A percentile compares a stretch with the other conserved stretches of the same genome.
These are phyloP conservation scores for Ogataea pignaliae DNA, from an alignment of 805 yeast genomes.

Conservation along the genomic window DNA sequence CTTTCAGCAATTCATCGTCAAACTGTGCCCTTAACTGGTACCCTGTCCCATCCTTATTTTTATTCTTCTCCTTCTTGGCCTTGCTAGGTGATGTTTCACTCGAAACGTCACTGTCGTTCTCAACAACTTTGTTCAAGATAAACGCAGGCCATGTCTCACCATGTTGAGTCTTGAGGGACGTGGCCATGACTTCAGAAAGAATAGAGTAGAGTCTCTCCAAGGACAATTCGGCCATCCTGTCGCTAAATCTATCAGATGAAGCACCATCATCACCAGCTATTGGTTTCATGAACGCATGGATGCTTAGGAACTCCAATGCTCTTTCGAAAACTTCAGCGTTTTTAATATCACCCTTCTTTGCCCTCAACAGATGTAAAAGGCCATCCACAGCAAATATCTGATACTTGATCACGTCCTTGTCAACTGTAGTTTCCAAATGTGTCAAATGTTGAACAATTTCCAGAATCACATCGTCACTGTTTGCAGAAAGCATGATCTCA, in stretches of 20 bases:
- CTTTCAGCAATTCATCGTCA: conserved; percentile 56
- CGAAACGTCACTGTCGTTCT: conserved; percentile 7
- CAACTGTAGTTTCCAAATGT: conserved; percentile 11
- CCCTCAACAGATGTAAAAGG: conserved; percentile 27
- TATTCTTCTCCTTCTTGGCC: not conserved
- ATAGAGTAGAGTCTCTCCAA: conserved; percentile 66
- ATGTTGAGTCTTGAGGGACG: conserved; percentile 31
- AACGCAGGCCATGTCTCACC: conserved; percentile 57
- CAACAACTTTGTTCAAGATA: conserved; percentile 33
- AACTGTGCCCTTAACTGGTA: conserved; percentile 31
- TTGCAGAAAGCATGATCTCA: conserved; percentile 29
- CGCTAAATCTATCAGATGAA: conserved; percentile 14
- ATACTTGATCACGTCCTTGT: conserved; percentile 18
- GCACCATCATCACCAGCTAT: conserved; percentile 1
- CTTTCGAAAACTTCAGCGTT: conserved; percentile 7
- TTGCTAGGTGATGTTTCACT: too few relatives aligned
- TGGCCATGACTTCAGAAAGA: conserved; percentile 36
- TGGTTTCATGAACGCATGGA: conserved; percentile 18
- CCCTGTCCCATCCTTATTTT: conserved; percentile 14
- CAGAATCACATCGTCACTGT: conserved; percentile 7
- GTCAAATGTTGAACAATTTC: conserved; percentile 11
- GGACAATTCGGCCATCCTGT: conserved; percentile 38
- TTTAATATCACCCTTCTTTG: conserved; percentile 14
- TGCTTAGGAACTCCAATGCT: conserved; percentile 22
- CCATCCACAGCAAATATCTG: conserved; percentile 24